Evolutionary conservation across 225 moss, liverwort and hornwort species (phyloP).

Genomic region (Pseudisothecium myosuroides): DNA sequence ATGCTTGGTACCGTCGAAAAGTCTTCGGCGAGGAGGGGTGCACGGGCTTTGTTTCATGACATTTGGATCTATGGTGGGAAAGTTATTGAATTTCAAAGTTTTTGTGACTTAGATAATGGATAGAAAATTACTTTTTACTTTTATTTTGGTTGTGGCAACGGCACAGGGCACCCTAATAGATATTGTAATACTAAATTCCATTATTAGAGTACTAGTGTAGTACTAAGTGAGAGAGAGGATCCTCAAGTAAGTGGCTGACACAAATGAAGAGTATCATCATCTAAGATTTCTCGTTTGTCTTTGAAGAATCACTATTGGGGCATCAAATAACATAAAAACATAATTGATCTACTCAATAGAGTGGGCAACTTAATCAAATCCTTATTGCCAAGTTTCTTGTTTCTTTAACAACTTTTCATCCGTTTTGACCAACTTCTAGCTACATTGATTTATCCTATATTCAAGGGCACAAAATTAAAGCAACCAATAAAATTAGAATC

Average conservation of each 20-base stretch:
- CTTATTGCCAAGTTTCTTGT: not conserved
- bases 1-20: no score
- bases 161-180: no score
- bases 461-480: not conserved
- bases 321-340: not conserved
- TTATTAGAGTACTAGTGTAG: fast-evolving
- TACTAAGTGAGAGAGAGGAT: not conserved
- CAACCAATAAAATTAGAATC: not conserved
- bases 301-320: fast-evolving
- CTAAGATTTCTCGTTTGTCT: not conserved
- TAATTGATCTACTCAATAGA: not conserved
- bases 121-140: no score
- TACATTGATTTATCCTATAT: not conserved
- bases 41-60: no score
- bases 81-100: no score
- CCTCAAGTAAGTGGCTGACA: fast-evolving
- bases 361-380: not conserved
- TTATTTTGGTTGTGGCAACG: no score
- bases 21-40: no score
- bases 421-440: not conserved
- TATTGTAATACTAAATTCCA: not conserved
- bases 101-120: no score
- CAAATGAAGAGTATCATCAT: not conserved
- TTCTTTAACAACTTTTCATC: not conserved
- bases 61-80: no score